Base-by-base conservation (phyloP, 306 rosid species). In the Trichosanthes truncata region DNA sequence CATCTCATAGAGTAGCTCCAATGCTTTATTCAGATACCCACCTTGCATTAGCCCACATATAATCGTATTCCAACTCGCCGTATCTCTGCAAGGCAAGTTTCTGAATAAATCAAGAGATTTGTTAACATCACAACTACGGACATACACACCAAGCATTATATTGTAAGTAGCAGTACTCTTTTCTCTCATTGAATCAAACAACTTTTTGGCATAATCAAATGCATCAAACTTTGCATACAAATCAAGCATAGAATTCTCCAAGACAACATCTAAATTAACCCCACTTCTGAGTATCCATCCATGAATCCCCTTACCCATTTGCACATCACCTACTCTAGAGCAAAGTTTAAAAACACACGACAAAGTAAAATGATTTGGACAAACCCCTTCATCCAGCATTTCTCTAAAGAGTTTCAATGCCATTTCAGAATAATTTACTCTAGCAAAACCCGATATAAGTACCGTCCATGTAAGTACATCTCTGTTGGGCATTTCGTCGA, bases 21-120 rank as follows among this genome's bases (percentile, higher is more conserved):
- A 36, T 3, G 96, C 93, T 51, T 25, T 53, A 80, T 75, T 77
- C 43, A 83, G 88, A 71, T 80, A 53, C 79, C 96, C 92, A 77
- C 87, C 83, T 78, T 78, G 91, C 87, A 87, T 84, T 81, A 94
- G 81, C 78, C 97, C 98, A 59, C 88, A 89, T 29, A 94, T 81
- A 46, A 94, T 79, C 33, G 90, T 91, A 81, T 92, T 92, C 98
- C 98, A 94, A 85, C 92, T 94, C 38, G 88, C 93, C 21, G 87
- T 88, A 84, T 90, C 92, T 84, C 85, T 91, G 79, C 23, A 74
- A 76, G 94, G 92, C 82, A 94, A 60, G 18, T 74, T 86, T 82
- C 82, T 81, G 78, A 94, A 94, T 82, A 94, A 79, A 38, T 84
- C 79, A 55, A 94, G 83, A 77, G 96, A 84, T 77, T 84, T 92